These are phyloP conservation scores for Lophiostoma macrostomum DNA, from an alignment of 495 filamentous ascomycete species.

Conservation along the genomic window DNA sequence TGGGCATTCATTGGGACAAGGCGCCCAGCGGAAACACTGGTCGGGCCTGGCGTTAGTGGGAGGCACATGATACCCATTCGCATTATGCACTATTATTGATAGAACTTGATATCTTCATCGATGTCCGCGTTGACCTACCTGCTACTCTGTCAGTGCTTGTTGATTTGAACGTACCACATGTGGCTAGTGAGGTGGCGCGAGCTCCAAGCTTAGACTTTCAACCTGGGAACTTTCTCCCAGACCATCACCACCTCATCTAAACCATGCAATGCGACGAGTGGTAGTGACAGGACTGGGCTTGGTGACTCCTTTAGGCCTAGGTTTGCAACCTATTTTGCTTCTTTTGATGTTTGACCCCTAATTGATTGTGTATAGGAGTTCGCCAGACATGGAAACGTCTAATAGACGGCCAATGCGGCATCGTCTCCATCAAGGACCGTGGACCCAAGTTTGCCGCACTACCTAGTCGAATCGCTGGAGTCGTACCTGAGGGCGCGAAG, in stretches of 20 bases:
- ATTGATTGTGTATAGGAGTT: constrained; percentile 50
- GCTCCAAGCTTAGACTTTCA: constrained; percentile 2
- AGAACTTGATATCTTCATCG: too few species aligned
- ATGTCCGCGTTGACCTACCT: too few species aligned
- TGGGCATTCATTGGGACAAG: too few species aligned
- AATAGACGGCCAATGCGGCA: constrained; percentile 72
- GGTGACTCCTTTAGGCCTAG: constrained; percentile 85
- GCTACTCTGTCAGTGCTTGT: too few species aligned
- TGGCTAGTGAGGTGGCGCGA: constrained; percentile 3
- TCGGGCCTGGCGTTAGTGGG: too few species aligned
- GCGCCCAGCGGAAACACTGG: too few species aligned
- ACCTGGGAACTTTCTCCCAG: constrained; percentile 3
- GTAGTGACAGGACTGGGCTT: constrained; percentile 93
- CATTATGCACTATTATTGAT: too few species aligned
- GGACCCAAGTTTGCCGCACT: constrained; percentile 62
- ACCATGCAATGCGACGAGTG: constrained; percentile 65
- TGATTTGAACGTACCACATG: too few species aligned
- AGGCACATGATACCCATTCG: too few species aligned
- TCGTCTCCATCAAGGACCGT: constrained; percentile 63
- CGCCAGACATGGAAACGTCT: constrained; percentile 77
- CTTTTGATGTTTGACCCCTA: not conserved
- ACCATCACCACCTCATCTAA: constrained; percentile 13
- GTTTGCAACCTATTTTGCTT: constrained; percentile 37
- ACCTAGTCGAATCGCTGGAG: constrained; percentile 78
- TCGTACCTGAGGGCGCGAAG: constrained; percentile 63